Evolutionary conservation across 495 filamentous ascomycete species (phyloP), one percentile per base, ranked within the genome.

Genomic region (Rostrohypoxylon terebratum): DNA sequence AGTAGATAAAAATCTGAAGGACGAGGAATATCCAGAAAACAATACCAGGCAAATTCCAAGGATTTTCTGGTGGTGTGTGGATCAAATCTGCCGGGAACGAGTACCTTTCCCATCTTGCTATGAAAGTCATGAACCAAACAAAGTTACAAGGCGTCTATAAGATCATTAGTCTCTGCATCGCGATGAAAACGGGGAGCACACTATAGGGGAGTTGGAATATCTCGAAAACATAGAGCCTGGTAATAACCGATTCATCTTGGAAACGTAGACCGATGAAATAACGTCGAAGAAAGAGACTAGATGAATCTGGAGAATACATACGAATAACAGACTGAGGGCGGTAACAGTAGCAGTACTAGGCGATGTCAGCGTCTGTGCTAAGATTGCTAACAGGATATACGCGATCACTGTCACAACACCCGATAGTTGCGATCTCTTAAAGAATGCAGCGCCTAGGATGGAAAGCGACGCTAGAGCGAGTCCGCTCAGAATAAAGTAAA

Each of bases 341-440:
- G 83, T 82, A 5, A 93, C 87, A 2, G 87, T 83, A 9, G 80
- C 87, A 14, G 89, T 90, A 20, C 74, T 83, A n/a, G 83, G 81
- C 31, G 83, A 85, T 0, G 82, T 84, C 28, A 88, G 75, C 13
- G 91, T 85, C 78, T 94, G 92, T 0, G 91, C 89, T 4, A 91
- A 76, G 47, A 96, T 86, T 16, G 87, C 92, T 9, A 94, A 78
- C 48, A 92, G 75, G 16, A 94, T 80, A n/a, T 85, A 86, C 33
- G 88, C 73, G 18, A 94, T 88, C 10, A 88, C 88, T 4, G 87
- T 81, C 4, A 87, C 83, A 59, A 94, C 92, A 20, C 93, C 93
- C 59, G 87, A 92, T 25, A 96, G 83, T 78, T 96, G 93, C 1
- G 93, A 88, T 75, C 86, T 90, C 64, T 87, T 90, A 80, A 94